phyloP scores from a whole-genome alignment of 116 monocot genomes.

The Papilionanthe hybrid region DNA sequence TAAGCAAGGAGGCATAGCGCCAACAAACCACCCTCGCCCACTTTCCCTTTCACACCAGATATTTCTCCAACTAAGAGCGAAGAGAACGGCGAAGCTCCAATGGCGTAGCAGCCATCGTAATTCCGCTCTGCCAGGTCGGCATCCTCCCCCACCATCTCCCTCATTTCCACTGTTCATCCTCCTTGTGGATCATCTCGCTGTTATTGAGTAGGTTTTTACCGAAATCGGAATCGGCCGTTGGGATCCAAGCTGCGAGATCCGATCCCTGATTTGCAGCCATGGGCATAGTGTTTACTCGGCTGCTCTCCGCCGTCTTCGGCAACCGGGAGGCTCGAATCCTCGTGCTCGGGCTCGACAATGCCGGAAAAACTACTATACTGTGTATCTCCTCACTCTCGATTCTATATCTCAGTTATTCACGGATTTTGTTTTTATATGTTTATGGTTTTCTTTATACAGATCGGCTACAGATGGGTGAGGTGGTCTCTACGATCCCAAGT shows the following conservation, averaged over 20 bases:
- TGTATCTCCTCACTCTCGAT: constrained; percentile 25
- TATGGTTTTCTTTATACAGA: constrained; percentile 39
- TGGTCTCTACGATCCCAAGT: constrained; percentile 96
- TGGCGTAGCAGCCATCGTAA: not conserved
- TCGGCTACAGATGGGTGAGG: constrained; percentile 98
- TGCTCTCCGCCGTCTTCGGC: constrained; percentile 88
- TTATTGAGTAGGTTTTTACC: not conserved
- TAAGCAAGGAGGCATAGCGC: too few species aligned
- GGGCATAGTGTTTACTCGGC: constrained; percentile 92
- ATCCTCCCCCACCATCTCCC: not conserved
- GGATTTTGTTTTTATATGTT: not conserved
- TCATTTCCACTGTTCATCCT: not conserved
- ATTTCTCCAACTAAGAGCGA: too few species aligned
- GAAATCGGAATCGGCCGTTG: not conserved
- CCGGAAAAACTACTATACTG: constrained; percentile 96
- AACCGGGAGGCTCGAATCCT: constrained; percentile 97
- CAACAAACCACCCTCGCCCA: too few species aligned
- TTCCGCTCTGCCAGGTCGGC: not conserved
- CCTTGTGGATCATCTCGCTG: not conserved
- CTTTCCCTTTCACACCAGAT: too few species aligned
- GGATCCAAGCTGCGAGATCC: constrained; percentile 4
- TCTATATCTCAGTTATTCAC: not conserved
- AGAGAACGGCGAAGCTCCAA: too few species aligned
- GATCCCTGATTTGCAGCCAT: constrained; percentile 20
- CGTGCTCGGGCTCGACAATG: constrained; percentile 98